Conservation (phyloP, 257 asterid species). For the Solanum peruvianum region DNA sequence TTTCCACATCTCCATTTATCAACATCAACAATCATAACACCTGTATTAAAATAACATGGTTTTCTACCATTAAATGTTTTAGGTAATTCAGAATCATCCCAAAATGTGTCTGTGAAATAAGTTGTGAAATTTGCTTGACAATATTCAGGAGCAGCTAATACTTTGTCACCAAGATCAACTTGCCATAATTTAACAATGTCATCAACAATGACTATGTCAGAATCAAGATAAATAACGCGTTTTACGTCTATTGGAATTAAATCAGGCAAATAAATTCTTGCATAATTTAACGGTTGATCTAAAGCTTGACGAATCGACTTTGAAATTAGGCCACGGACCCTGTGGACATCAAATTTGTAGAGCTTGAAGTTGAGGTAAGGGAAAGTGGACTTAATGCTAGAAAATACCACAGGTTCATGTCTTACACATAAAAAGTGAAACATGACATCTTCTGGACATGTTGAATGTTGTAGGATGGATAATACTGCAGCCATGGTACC, state of each 20-base stretch:
- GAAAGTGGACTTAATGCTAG: slow-evolving; percentile 21
- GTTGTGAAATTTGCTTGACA: slow-evolving; percentile 24
- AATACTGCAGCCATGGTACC: slow-evolving; percentile 35
- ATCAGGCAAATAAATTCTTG: slow-evolving; percentile 10
- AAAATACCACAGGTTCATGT: slow-evolving; percentile 4
- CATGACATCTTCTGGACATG: slow-evolving; percentile 29
- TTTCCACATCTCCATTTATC: slow-evolving; percentile 23
- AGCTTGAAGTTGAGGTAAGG: slow-evolving; percentile 27
- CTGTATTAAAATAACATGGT: slow-evolving; percentile 36
- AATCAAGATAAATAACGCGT: slow-evolving; percentile 25
- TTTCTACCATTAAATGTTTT: slow-evolving; percentile 16
- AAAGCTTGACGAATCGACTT: slow-evolving; percentile 30
- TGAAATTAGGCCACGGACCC: slow-evolving; percentile 20
- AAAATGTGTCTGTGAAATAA: slow-evolving; percentile 21
- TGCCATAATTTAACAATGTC: slow-evolving; percentile 20
- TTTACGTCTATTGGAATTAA: slow-evolving; percentile 12
- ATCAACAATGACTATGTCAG: slow-evolving; percentile 22
- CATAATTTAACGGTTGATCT: slow-evolving; percentile 29
- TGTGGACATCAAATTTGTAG: slow-evolving; percentile 15
- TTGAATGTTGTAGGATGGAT: slow-evolving; percentile 30
- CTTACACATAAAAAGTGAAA: slow-evolving; percentile 24
- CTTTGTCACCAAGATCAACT: slow-evolving; percentile 10
- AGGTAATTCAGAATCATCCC: slow-evolving; percentile 5
- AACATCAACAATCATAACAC: slow-evolving; percentile 33
- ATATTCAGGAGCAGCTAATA: slow-evolving; percentile 25